Percentiles rank a stretch among this genome's conserved stretches.
phyloP scores from a whole-genome alignment of 176 grass and related monocot genomes.

The Neostapfia colusana region DNA sequence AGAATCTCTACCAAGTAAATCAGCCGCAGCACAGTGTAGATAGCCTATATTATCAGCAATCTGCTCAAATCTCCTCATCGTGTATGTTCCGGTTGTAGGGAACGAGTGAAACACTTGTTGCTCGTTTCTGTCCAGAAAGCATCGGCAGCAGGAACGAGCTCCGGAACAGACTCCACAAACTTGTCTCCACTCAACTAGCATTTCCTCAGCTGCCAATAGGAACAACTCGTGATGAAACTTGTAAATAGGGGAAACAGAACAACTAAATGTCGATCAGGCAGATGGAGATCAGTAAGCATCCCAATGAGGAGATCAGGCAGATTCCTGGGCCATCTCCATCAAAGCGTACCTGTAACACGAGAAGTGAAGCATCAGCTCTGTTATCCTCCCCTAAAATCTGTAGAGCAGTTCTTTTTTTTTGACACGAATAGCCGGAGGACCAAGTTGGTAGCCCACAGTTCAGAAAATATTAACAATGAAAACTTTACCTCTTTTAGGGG shows the following conservation, averaged over 20 bases:
- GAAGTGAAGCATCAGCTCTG: neutral
- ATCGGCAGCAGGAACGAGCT: constrained; percentile 21
- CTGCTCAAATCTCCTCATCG: constrained; percentile 50
- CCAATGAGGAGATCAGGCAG: constrained; percentile 63
- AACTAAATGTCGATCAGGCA: constrained; percentile 51
- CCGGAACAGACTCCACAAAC: constrained; percentile 26
- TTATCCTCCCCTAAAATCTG: neutral
- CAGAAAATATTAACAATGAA: too few relatives aligned
- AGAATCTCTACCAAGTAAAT: neutral
- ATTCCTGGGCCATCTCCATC: constrained; percentile 76
- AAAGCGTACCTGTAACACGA: constrained; percentile 60
- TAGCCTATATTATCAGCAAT: constrained; percentile 58
- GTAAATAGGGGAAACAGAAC: neutral
- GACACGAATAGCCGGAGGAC: too few relatives aligned
- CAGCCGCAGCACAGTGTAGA: neutral
- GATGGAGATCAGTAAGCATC: constrained; percentile 75
- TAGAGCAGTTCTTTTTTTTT: neutral
- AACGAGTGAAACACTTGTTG: constrained; percentile 83
- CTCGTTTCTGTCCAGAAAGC: constrained; percentile 58
- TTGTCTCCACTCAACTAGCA: constrained; percentile 51
- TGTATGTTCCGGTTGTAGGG: constrained; percentile 62
- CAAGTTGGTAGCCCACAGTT: too few relatives aligned
- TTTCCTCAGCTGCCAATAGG: constrained; percentile 55
- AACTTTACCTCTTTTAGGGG: too few relatives aligned
- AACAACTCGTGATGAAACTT: constrained; percentile 6